A percentile compares a stretch with the other conserved stretches of the same genome.
Conservation (phyloP, 257 asterid species). For the Penstemon davidsonii region DNA sequence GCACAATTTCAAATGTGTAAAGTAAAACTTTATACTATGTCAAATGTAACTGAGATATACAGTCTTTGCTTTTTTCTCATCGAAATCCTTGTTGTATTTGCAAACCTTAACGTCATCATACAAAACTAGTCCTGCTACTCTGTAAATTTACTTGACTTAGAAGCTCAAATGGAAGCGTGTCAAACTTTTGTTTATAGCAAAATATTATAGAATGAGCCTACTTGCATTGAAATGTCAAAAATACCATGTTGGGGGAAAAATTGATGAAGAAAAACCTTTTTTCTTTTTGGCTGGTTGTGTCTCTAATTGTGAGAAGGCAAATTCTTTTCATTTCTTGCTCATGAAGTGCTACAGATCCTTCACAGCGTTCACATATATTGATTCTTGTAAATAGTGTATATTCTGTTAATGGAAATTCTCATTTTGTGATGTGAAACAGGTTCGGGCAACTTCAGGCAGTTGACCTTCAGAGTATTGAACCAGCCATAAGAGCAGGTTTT, state of each 20-base stretch:
- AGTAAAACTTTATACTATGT: too few relatives aligned
- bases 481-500: conserved; percentile 87
- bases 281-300: not conserved
- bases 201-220: not conserved
- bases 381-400: not conserved
- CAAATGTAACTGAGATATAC: not conserved
- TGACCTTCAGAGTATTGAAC: conserved; percentile 81
- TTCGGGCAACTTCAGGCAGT: conserved; percentile 82
- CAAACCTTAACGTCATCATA: not conserved
- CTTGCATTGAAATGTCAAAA: not conserved
- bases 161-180: not conserved
- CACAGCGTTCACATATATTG: not conserved
- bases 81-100: not conserved
- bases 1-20: too few relatives aligned
- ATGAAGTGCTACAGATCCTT: not conserved
- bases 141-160: not conserved
- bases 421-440: conserved; percentile 29
- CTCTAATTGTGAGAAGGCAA: not conserved
- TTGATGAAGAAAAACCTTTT: not conserved
- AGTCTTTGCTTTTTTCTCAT: not conserved
- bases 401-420: not conserved
- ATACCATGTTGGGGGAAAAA: not conserved
- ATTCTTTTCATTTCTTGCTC: not conserved
- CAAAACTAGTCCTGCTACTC: not conserved
- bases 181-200: not conserved